These are phyloP conservation scores for Parsonsia alboflavescens DNA, from an alignment of 257 asterid species.

Conservation along the genomic window DNA sequence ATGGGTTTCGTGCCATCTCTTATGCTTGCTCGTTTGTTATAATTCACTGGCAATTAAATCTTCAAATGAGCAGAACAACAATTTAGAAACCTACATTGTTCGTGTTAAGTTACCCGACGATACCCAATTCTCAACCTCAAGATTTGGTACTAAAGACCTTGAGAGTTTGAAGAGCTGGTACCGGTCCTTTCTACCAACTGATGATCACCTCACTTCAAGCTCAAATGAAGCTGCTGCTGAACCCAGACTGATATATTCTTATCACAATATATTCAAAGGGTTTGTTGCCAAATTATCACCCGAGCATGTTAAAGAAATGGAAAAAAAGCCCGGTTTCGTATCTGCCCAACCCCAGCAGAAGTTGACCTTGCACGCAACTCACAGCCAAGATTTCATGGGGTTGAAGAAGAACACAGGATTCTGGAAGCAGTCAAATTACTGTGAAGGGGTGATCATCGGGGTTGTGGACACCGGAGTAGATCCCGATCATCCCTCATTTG, in stretches of 20 bases:
- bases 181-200: slow-evolving; percentile 3
- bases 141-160: neutral
- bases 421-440: too few species aligned
- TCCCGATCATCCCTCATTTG: too few species aligned
- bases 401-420: neutral
- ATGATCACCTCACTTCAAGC: too few species aligned
- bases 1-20: neutral
- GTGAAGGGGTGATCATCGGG: too few species aligned
- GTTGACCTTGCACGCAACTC: slow-evolving; percentile 4
- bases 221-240: slow-evolving; percentile 3
- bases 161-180: slow-evolving; percentile 11
- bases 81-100: slow-evolving; percentile 9
- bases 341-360: slow-evolving; percentile 6
- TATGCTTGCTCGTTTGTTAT: neutral
- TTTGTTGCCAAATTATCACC: slow-evolving; percentile 10
- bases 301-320: slow-evolving; percentile 9
- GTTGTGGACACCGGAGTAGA: too few species aligned
- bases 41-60: neutral
- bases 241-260: neutral
- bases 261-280: slow-evolving; percentile 5
- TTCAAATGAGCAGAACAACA: neutral
- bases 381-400: slow-evolving; percentile 2
- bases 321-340: neutral
- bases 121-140: neutral
- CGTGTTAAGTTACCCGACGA: neutral